phyloP scores from a whole-genome alignment of 331 rosid genomes.

The Arachis monticola region DNA sequence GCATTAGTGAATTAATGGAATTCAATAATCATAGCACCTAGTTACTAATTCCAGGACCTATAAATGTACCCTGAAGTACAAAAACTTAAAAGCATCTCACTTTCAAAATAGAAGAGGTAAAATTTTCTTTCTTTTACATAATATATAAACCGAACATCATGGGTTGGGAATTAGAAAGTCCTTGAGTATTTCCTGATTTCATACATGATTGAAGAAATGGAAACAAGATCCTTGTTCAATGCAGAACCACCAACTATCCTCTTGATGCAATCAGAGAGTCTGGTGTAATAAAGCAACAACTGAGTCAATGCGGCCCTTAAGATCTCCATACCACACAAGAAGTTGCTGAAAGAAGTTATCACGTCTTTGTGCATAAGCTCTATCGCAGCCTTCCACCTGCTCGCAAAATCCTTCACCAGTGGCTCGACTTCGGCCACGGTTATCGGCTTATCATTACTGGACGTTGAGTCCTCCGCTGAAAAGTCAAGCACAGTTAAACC shows the following conservation, averaged over 20 bases:
- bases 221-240: conserved; percentile 86
- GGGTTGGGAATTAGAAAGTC: conserved; percentile 65
- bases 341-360: conserved; percentile 95
- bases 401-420: conserved; percentile 92
- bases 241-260: conserved; percentile 72
- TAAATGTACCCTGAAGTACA: background rate
- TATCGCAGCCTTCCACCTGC: conserved; percentile 96
- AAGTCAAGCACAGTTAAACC: conserved; percentile 33
- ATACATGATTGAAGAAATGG: conserved; percentile 91
- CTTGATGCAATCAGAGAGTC: conserved; percentile 94
- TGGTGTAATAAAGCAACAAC: conserved; percentile 84
- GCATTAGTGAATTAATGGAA: too few species aligned
- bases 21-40: too few species aligned
- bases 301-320: conserved; percentile 96
- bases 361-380: conserved; percentile 99
- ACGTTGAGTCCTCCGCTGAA: conserved; percentile 84
- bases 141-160: background rate
- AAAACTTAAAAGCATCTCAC: background rate
- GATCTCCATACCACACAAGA: conserved; percentile 97
- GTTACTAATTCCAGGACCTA: background rate
- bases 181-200: conserved; percentile 95
- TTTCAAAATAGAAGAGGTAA: background rate
- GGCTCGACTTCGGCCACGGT: conserved; percentile 85
- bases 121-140: background rate
- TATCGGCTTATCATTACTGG: conserved; percentile 68